Percentiles rank a stretch among this genome's conserved stretches.
Evolutionary conservation across 1,284 basidiomycete genomes (phyloP).

Genomic region (Puccinia triticina): DNA sequence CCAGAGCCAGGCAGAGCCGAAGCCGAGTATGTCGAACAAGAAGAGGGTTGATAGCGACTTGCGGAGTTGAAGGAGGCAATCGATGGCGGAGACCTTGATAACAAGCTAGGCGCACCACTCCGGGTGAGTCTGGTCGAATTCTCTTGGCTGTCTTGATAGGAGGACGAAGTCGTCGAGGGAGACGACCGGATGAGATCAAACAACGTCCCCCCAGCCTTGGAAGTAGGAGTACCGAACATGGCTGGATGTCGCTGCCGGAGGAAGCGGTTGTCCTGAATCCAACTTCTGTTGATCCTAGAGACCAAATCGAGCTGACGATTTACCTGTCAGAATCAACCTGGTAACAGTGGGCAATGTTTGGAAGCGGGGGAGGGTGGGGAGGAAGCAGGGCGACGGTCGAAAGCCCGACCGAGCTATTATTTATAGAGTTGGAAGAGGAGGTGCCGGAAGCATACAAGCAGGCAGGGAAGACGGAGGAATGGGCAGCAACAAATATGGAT

Average conservation of each 20-base stretch:
- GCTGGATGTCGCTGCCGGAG: background rate
- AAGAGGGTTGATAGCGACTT: constrained; percentile 33
- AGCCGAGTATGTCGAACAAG: constrained; percentile 31
- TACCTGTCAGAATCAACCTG: background rate
- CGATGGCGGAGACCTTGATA: constrained; percentile 11
- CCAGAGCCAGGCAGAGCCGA: constrained; percentile 8
- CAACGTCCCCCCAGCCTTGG: constrained; percentile 23
- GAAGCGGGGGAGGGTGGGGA: background rate
- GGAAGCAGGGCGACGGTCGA: background rate
- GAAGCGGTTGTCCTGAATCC: background rate
- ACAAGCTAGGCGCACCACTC: constrained; percentile 6
- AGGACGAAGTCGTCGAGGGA: constrained; percentile 11
- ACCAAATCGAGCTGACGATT: background rate
- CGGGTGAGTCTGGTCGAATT: background rate
- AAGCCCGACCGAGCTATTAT: background rate
- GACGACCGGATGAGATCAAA: constrained; percentile 26
- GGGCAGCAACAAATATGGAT: background rate
- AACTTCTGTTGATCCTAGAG: background rate
- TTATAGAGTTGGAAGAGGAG: background rate
- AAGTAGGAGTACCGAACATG: constrained; percentile 31
- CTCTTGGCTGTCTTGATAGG: constrained; percentile 12
- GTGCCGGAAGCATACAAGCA: background rate
- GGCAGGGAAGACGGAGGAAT: background rate
- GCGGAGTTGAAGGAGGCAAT: constrained; percentile 34
- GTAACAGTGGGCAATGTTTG: background rate